These are phyloP conservation scores for Davidsoniella eucalypti DNA, from an alignment of 2,329 filamentous ascomycete genomes.

Conservation along the genomic window DNA sequence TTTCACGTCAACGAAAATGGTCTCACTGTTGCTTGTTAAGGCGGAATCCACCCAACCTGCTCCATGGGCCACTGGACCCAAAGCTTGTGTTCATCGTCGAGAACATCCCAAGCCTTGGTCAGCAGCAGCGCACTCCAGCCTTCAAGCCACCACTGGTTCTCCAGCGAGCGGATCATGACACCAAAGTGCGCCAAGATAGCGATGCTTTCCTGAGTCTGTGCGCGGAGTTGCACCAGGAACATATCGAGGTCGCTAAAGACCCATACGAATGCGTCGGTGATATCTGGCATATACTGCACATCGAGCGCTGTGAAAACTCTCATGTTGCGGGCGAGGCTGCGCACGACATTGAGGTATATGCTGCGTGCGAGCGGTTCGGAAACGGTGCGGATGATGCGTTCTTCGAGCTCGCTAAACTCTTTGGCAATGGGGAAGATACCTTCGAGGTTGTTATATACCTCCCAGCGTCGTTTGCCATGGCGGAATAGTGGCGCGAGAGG, in stretches of 20 bases:
- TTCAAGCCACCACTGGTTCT: conserved; percentile 22
- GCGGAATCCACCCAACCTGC: conserved; percentile 13
- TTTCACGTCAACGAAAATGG: no score
- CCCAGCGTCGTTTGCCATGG: conserved; percentile 17
- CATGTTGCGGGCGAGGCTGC: conserved; percentile 9
- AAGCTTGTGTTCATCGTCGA: conserved; percentile 22
- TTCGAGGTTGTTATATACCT: conserved; percentile 10
- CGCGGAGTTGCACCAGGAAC: conserved; percentile 20
- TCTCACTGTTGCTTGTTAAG: background rate
- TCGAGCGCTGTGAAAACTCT: conserved; percentile 4
- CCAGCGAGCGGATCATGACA: conserved; percentile 19
- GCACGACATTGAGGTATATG: conserved; percentile 3
- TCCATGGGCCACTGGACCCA: conserved; percentile 20
- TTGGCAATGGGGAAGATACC: background rate
- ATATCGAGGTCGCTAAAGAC: conserved; percentile 22
- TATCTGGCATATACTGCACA: conserved; percentile 16
- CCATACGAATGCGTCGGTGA: conserved; percentile 25
- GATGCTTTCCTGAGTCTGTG: conserved; percentile 18
- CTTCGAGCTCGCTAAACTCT: conserved; percentile 8
- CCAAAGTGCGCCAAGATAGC: conserved; percentile 22
- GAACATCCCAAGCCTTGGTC: conserved; percentile 18
- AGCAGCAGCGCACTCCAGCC: conserved; percentile 22
- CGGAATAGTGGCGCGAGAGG: conserved; percentile 15
- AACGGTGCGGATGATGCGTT: conserved; percentile 7
- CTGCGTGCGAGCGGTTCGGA: conserved; percentile 2